Evolutionary conservation across 1,139 yeast species (phyloP).

Genomic region (Yarrowia galli): DNA sequence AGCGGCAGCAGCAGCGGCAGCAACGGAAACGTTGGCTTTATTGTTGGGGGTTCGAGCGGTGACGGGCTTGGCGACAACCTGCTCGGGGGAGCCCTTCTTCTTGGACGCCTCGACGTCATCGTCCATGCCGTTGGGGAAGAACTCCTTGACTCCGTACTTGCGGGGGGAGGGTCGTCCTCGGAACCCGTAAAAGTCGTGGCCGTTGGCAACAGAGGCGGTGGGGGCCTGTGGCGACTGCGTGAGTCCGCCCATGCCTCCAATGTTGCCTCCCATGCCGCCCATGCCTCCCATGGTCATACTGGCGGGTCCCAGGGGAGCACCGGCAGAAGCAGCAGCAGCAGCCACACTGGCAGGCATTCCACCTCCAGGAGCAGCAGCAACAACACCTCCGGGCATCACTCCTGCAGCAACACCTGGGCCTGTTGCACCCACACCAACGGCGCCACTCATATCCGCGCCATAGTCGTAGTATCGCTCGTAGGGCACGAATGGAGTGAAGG

Average conservation of each 20-base stretch:
- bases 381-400: too few species aligned
- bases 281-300: conserved; percentile 22
- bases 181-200: conserved; percentile 36
- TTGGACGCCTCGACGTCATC: conserved; percentile 21
- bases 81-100: conserved; percentile 36
- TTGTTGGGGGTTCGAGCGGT: conserved; percentile 14
- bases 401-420: not conserved
- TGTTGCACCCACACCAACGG: not conserved
- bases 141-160: conserved; percentile 37
- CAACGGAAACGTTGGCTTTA: not conserved
- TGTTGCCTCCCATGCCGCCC: conserved; percentile 5
- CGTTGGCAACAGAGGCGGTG: conserved; percentile 9
- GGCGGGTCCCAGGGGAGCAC: conserved; percentile 18
- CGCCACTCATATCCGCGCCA: conserved; percentile 7
- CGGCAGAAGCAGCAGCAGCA: not conserved
- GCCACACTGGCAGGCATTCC: not conserved
- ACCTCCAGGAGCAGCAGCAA: not conserved
- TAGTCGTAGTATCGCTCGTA: conserved; percentile 36
- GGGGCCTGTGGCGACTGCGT: conserved; percentile 26
- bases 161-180: conserved; percentile 24
- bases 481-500: conserved; percentile 32
- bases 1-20: too few species aligned
- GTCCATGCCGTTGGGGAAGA: conserved; percentile 37
- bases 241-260: conserved; percentile 3
- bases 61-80: conserved; percentile 30